Evolutionary conservation across 73 alveolate species (phyloP), one percentile per base, ranked within the genome.

Genomic region (Durusdinium trenchii): DNA sequence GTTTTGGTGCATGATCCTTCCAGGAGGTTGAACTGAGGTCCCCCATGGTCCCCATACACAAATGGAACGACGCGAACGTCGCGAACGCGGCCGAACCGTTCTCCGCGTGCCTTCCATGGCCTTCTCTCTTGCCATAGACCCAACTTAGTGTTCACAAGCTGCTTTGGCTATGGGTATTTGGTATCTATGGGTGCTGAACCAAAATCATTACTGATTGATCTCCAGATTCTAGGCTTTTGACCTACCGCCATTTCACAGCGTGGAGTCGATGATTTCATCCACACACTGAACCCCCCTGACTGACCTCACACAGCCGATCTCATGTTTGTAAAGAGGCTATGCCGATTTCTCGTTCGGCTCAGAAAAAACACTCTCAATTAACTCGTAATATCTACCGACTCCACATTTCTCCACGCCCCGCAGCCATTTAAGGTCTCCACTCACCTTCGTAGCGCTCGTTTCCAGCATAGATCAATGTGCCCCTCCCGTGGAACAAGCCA

Each of bases 361-460:
- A n/a, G n/a, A n/a, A n/a, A n/a, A n/a, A n/a, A n/a, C n/a, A n/a
- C n/a, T n/a, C n/a, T n/a, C n/a, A n/a, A n/a, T n/a, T n/a, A n/a
- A n/a, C n/a, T n/a, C n/a, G n/a, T n/a, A n/a, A n/a, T n/a, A n/a
- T n/a, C n/a, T n/a, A n/a, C n/a, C n/a, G n/a, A n/a, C n/a, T n/a
- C n/a, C n/a, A 5, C 26, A 10, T 16, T 32, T 23, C 3, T 69
- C n/a, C 86, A 18, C 40, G 28, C 42, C 40, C 26, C 32, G 16
- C 10, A 23, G 73, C 6, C 20, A n/a, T 30, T 86, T 89, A 46
- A 52, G 96, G 38, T 64, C 86, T 14, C 71, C 28, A n/a, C 96
- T 99, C 99, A 42, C 99, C 99, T 97, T 99, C 99, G 96, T 99
- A 99, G 87, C 99, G 96, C 94, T 99, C 99, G n/a, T 99, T 99